Conservation (phyloP, 1,284 basidiomycete species). For the Erythrobasidium hasegawianum region DNA sequence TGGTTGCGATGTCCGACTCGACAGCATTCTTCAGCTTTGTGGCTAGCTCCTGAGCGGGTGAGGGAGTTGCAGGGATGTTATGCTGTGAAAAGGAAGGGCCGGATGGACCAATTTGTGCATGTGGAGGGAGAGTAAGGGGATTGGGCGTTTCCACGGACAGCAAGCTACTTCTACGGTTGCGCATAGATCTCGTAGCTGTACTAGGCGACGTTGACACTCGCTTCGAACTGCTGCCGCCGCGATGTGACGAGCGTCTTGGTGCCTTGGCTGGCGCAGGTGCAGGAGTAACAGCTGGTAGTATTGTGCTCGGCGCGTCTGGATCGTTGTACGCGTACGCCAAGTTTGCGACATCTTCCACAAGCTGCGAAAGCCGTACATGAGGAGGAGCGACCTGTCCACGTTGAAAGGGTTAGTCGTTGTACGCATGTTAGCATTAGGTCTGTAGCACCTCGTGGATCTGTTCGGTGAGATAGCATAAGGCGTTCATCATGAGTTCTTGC, state of each 20-base stretch:
- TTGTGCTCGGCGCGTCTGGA: not conserved
- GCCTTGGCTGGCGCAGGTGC: not conserved
- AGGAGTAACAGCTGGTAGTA: not conserved
- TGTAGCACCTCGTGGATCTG: slow-evolving; percentile 31
- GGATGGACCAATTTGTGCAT: not conserved
- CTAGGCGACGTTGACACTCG: slow-evolving; percentile 20
- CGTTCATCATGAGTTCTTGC: slow-evolving; percentile 31
- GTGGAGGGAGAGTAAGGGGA: not conserved
- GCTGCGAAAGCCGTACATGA: not conserved
- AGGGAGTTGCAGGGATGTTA: not conserved
- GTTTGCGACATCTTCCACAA: slow-evolving; percentile 13
- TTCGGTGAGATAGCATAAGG: slow-evolving; percentile 32
- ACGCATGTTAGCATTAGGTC: no score
- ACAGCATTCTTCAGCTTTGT: slow-evolving; percentile 12
- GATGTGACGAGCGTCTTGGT: not conserved
- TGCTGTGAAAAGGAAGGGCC: not conserved
- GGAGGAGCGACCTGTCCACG: slow-evolving; percentile 15
- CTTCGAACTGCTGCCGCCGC: slow-evolving; percentile 4
- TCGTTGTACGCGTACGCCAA: not conserved
- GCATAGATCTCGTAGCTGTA: slow-evolving; percentile 7
- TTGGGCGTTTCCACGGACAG: no score
- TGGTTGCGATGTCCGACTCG: slow-evolving; percentile 4
- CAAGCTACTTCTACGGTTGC: not conserved
- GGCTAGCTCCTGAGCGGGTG: slow-evolving; percentile 5
- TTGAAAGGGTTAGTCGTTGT: not conserved